A percentile compares a stretch with the other conserved stretches of the same genome.
These are phyloP conservation scores for Dryadomyces quercivorus DNA, from an alignment of 2,329 filamentous ascomycete species.

Conservation along the genomic window DNA sequence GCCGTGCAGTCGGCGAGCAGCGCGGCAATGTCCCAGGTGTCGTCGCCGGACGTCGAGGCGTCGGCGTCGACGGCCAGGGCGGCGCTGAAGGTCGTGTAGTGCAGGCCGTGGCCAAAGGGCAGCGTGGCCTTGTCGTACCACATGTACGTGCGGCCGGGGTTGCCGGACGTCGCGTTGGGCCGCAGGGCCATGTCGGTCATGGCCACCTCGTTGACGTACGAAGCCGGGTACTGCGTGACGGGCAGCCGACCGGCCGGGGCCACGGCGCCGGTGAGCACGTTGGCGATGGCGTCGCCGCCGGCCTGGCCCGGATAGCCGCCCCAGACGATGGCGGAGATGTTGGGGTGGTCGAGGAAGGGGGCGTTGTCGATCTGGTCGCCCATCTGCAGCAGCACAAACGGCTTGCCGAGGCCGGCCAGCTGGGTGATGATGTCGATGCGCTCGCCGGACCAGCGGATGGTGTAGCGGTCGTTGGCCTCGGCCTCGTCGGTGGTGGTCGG, in stretches of 20 bases:
- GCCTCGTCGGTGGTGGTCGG: constrained; percentile 34
- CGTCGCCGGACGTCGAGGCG: background rate
- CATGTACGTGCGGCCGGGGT: constrained; percentile 43
- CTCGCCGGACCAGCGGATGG: constrained; percentile 37
- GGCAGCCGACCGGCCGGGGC: constrained; percentile 42
- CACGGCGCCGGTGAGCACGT: constrained; percentile 37
- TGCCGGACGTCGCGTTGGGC: constrained; percentile 11
- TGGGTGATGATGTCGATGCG: constrained; percentile 38
- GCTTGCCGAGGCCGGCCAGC: constrained; percentile 31
- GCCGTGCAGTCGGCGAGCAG: constrained; percentile 17
- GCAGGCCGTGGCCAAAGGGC: constrained; percentile 42
- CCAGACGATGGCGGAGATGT: constrained; percentile 42
- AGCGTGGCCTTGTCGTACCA: constrained; percentile 42
- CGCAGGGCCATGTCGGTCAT: constrained; percentile 46
- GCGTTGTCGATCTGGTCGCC: constrained; percentile 39
- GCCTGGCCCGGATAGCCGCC: constrained; percentile 47
- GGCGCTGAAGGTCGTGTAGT: constrained; percentile 43
- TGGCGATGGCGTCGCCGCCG: constrained; percentile 41
- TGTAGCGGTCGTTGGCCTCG: constrained; percentile 37
- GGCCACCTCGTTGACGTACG: constrained; percentile 35
- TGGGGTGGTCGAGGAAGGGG: constrained; percentile 31
- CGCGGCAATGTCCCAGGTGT: background rate
- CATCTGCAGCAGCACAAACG: constrained; percentile 36
- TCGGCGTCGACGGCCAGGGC: background rate
- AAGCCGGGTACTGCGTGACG: constrained; percentile 41